Conservation (phyloP, 2,329 filamentous ascomycete species). For the Diplocarpon rosae region DNA sequence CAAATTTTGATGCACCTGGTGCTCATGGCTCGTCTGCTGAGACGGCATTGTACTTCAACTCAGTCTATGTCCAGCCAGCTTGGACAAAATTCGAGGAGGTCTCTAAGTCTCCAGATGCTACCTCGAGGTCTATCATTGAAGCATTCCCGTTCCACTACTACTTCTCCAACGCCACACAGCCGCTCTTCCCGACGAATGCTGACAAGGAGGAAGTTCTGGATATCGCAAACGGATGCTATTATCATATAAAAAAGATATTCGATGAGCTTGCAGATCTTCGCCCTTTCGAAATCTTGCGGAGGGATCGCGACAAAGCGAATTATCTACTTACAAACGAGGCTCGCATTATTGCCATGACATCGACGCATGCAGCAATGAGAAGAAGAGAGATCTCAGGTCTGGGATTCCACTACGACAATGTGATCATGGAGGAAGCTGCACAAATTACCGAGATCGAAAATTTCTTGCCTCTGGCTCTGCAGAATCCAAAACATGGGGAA, state of each 20-base stretch:
- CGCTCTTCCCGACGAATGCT: slow-evolving; percentile 60
- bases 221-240: slow-evolving; percentile 72
- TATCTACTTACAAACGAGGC: slow-evolving; percentile 93
- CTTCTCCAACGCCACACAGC: slow-evolving; percentile 79
- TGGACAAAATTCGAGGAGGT: slow-evolving; percentile 77
- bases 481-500: slow-evolving; percentile 64
- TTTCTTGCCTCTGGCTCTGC: slow-evolving; percentile 89
- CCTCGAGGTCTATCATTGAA: slow-evolving; percentile 50
- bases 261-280: slow-evolving; percentile 84
- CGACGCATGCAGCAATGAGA: slow-evolving; percentile 92
- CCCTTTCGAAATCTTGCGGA: slow-evolving; percentile 87
- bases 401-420: slow-evolving; percentile 96
- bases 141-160: slow-evolving; percentile 82
- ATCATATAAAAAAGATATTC: slow-evolving; percentile 84
- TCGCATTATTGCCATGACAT: slow-evolving; percentile 97
- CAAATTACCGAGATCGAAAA: slow-evolving; percentile 97
- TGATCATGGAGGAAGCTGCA: slow-evolving; percentile 96
- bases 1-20: slow-evolving; percentile 75
- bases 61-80: slow-evolving; percentile 76
- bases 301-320: slow-evolving; percentile 85
- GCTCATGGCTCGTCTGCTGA: slow-evolving; percentile 95
- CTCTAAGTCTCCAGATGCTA: slow-evolving; percentile 43
- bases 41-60: slow-evolving; percentile 93
- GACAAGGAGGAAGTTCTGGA: slow-evolving; percentile 61
- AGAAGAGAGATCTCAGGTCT: slow-evolving; percentile 79